These are phyloP conservation scores for Luvunga scandens DNA, from an alignment of 345 rosid genomes.

Conservation along the genomic window DNA sequence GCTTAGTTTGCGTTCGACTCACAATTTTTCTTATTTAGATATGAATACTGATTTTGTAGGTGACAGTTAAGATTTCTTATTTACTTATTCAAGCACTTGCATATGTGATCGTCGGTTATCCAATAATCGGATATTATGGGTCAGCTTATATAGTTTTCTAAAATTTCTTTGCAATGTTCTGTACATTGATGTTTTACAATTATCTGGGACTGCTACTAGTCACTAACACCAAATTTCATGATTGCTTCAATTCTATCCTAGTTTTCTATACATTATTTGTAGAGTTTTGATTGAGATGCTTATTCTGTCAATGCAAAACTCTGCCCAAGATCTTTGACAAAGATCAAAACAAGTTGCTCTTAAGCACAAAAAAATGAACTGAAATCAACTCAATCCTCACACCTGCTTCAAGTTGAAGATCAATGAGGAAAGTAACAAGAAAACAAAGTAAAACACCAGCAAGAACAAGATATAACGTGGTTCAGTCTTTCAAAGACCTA, in stretches of 20 bases:
- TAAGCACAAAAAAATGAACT: no score
- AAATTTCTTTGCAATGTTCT: constrained; percentile 61
- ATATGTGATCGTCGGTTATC: constrained; percentile 48
- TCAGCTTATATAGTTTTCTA: constrained; percentile 50
- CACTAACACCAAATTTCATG: constrained; percentile 63
- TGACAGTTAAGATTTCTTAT: constrained; percentile 69
- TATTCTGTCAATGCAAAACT: no score
- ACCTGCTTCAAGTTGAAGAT: no score
- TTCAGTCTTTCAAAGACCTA: no score
- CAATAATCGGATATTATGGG: constrained; percentile 58
- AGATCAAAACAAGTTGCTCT: no score
- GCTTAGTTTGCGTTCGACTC: no score
- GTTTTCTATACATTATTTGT: constrained; percentile 35
- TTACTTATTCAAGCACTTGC: constrained; percentile 38
- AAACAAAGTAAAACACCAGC: no score
- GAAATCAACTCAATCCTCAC: no score
- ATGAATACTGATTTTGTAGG: constrained; percentile 30
- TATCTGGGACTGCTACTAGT: constrained; percentile 63
- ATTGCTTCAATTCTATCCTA: constrained; percentile 48
- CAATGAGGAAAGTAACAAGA: no score
- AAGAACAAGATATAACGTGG: no score
- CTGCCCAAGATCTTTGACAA: no score
- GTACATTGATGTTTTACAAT: constrained; percentile 45
- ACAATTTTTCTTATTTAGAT: not conserved
- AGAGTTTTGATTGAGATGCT: no score